phyloP scores from a whole-genome alignment of 176 grass and related monocot species.

The Canna indica region DNA sequence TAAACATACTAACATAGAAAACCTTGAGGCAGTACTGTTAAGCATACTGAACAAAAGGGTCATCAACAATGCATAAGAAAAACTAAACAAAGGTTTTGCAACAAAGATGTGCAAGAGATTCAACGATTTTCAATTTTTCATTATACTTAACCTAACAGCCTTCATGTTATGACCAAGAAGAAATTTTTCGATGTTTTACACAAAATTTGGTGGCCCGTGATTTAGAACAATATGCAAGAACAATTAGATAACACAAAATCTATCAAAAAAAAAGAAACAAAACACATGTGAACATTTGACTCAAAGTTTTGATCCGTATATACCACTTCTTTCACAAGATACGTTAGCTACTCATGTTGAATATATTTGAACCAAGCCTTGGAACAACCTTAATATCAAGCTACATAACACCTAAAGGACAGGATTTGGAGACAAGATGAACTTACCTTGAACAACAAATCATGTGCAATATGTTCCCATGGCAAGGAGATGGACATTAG shows the following conservation, averaged over 20 bases:
- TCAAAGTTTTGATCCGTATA: not conserved
- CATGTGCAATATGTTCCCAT: constrained; percentile 75
- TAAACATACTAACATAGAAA: not conserved
- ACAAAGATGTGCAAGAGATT: too few relatives aligned
- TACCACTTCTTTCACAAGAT: not conserved
- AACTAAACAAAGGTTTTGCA: not conserved
- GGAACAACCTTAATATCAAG: not conserved
- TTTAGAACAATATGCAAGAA: not conserved
- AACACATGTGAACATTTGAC: too few relatives aligned
- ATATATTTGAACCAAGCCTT: not conserved
- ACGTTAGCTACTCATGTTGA: not conserved
- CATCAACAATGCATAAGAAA: not conserved
- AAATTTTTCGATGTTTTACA: not conserved
- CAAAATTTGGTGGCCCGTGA: not conserved
- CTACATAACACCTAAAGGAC: not conserved
- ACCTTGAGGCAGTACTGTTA: not conserved
- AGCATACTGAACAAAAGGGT: not conserved
- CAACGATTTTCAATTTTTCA: not conserved
- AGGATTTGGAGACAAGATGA: not conserved
- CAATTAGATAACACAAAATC: not conserved
- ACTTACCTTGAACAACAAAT: constrained; percentile 74
- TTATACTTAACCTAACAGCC: not conserved
- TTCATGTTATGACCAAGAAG: not conserved
- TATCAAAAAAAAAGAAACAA: not conserved
- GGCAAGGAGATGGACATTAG: constrained; percentile 94